Evolutionary conservation across 495 filamentous ascomycete genomes (phyloP).

Genomic region (Penicillium robsamsonii): DNA sequence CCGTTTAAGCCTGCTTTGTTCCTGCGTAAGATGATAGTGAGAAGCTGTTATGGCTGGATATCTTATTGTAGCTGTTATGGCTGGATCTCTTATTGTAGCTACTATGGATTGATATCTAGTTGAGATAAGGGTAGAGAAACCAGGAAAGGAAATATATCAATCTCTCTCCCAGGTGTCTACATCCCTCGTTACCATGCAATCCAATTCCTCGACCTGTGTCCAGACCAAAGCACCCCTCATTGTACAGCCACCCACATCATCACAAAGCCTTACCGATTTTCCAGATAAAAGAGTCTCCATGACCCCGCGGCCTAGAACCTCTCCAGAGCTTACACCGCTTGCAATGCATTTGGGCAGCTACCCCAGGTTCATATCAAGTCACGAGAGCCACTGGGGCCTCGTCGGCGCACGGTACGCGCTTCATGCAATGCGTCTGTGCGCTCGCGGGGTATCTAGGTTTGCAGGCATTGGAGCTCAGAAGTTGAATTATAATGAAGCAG

Average conservation of each 20-base stretch:
- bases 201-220: not conserved
- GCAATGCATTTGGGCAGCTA: not conserved
- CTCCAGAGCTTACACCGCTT: not conserved
- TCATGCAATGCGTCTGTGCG: not conserved
- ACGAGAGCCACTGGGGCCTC: too few species aligned
- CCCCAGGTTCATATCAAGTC: too few species aligned
- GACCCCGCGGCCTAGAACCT: conserved; percentile 4
- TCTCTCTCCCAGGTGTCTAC: not conserved
- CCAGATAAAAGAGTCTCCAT: not conserved
- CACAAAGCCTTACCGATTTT: not conserved
- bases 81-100: too few species aligned
- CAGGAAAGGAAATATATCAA: not conserved
- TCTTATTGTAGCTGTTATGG: too few species aligned
- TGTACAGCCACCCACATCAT: conserved; percentile 4
- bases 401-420: not conserved
- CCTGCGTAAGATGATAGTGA: not conserved
- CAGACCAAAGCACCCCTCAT: not conserved
- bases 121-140: too few species aligned
- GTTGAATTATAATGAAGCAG: not conserved
- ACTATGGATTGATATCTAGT: too few species aligned
- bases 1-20: not conserved
- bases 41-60: too few species aligned
- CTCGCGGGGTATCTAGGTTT: conserved; percentile 3
- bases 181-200: not conserved
- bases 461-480: not conserved